phyloP scores from a whole-genome alignment of 2,329 filamentous ascomycete genomes.

The Neodidymelliopsis sp. region DNA sequence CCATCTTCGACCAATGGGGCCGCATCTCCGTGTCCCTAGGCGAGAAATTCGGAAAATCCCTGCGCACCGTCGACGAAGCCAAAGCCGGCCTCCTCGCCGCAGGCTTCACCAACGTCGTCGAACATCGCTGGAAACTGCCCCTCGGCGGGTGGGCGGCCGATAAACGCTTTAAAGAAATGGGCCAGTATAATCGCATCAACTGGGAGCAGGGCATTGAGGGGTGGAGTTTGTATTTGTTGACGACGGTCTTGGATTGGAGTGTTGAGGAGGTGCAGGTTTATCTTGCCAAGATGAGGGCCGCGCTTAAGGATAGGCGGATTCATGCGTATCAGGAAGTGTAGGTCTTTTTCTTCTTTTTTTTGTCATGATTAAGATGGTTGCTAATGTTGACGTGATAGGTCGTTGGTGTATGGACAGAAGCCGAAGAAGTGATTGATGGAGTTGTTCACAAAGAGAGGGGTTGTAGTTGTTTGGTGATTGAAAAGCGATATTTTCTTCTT shows the following conservation, averaged over 20 bases:
- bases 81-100: conserved; percentile 57
- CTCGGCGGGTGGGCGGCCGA: conserved; percentile 36
- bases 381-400: conserved; percentile 16
- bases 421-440: conserved; percentile 7
- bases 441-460: neutral
- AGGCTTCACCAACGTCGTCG: conserved; percentile 62
- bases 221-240: conserved; percentile 35
- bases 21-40: conserved; percentile 37
- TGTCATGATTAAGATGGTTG: neutral
- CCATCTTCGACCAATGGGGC: conserved; percentile 36
- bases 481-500: too few relatives aligned
- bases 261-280: conserved; percentile 55
- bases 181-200: conserved; percentile 42
- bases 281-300: conserved; percentile 35
- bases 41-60: conserved; percentile 43
- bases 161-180: conserved; percentile 61
- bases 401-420: conserved; percentile 31
- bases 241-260: conserved; percentile 46
- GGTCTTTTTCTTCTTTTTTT: conserved; percentile 12
- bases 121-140: conserved; percentile 51
- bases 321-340: conserved; percentile 41
- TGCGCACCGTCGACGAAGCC: conserved; percentile 48
- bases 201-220: conserved; percentile 41
- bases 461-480: too few relatives aligned
- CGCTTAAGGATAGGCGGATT: conserved; percentile 35